A percentile compares a stretch with the other conserved stretches of the same genome.
phyloP scores from a whole-genome alignment of 768 basidiomycete genomes.

The Asterophora lycoperdoides region DNA sequence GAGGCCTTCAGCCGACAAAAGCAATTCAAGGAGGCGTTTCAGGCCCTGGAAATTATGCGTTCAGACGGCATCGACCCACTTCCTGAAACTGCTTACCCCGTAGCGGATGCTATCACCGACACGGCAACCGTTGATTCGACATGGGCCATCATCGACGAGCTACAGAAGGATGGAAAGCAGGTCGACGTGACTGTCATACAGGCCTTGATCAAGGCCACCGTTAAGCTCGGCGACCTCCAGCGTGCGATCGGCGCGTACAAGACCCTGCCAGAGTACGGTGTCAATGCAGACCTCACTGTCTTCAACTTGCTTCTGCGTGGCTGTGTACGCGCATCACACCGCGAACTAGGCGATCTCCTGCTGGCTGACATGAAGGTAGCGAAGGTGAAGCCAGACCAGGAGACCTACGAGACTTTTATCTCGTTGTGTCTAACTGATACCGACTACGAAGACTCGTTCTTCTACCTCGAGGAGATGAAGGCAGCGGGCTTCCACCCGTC shows the following conservation, averaged over 20 bases:
- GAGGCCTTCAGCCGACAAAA: slow-evolving; percentile 63
- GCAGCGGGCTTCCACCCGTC: slow-evolving; percentile 51
- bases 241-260: slow-evolving; percentile 79
- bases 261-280: slow-evolving; percentile 48
- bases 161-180: slow-evolving; percentile 46
- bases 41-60: slow-evolving; percentile 57
- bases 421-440: slow-evolving; percentile 64
- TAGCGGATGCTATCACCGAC: slow-evolving; percentile 41
- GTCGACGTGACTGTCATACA: slow-evolving; percentile 63
- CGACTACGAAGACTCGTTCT: slow-evolving; percentile 82
- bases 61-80: slow-evolving; percentile 45
- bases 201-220: slow-evolving; percentile 60
- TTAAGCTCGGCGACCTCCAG: slow-evolving; percentile 60
- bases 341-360: slow-evolving; percentile 63
- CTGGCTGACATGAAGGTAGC: slow-evolving; percentile 61
- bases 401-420: slow-evolving; percentile 67
- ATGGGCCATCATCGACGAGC: slow-evolving; percentile 59
- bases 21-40: slow-evolving; percentile 60
- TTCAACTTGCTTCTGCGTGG: slow-evolving; percentile 68
- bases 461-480: slow-evolving; percentile 89
- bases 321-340: slow-evolving; percentile 55
- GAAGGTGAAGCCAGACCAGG: slow-evolving; percentile 48
- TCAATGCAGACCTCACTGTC: slow-evolving; percentile 56
- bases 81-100: slow-evolving; percentile 48
- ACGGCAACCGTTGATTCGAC: slow-evolving; percentile 56